These are phyloP conservation scores for Piloderma croceum DNA, from an alignment of 768 basidiomycete species.

Conservation along the genomic window DNA sequence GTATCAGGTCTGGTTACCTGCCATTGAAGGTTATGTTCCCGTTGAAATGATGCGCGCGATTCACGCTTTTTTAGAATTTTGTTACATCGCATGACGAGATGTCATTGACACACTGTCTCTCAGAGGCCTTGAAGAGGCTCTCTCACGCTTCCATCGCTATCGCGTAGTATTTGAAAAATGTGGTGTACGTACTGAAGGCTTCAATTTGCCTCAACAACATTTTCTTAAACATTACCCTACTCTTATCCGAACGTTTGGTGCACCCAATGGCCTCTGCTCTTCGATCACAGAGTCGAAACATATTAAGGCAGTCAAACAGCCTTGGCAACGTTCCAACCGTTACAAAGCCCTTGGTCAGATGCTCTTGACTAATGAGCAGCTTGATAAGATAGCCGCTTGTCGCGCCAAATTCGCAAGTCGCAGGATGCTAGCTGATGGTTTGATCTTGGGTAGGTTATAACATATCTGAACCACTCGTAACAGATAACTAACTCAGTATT, in stretches of 20 bases:
- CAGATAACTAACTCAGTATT: no score
- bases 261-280: slow-evolving; percentile 31
- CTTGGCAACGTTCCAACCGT: slow-evolving; percentile 23
- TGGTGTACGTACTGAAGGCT: slow-evolving; percentile 9
- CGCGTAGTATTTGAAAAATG: slow-evolving; percentile 12
- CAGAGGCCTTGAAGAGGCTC: slow-evolving; percentile 10
- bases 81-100: slow-evolving; percentile 22
- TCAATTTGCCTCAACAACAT: slow-evolving; percentile 29
- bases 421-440: slow-evolving; percentile 22
- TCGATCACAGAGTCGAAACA: slow-evolving; percentile 33
- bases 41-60: slow-evolving; percentile 21
- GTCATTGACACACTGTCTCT: slow-evolving; percentile 12
- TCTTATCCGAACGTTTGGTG: slow-evolving; percentile 23
- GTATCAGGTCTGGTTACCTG: slow-evolving; percentile 25
- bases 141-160: slow-evolving; percentile 19
- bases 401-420: slow-evolving; percentile 13
- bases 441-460: no score
- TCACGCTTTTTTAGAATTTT: slow-evolving; percentile 24
- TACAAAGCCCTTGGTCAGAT: slow-evolving; percentile 27
- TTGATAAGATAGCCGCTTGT: slow-evolving; percentile 24
- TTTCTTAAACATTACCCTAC: slow-evolving; percentile 23
- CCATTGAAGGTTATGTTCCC: slow-evolving; percentile 27
- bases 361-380: slow-evolving; percentile 23
- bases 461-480: no score
- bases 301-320: slow-evolving; percentile 32